Base-by-base conservation (phyloP, 2,329 filamentous ascomycete genomes). In the Fusarium nanum region DNA sequence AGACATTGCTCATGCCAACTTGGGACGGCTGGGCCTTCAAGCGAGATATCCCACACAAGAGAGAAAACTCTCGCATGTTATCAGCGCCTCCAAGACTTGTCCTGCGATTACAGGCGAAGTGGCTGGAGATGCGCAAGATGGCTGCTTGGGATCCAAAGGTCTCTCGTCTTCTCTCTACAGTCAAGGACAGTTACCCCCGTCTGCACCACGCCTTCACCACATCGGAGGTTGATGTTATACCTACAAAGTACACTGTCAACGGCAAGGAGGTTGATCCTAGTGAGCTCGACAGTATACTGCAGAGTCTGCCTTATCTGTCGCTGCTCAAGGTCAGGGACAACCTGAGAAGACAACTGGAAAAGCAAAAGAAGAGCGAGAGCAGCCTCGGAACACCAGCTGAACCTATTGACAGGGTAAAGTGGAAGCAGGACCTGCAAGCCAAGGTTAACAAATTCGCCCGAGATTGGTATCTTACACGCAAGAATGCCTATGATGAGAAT, bases 1-100 rank as follows among this genome's bases (percentile, higher is more conserved):
- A 98, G 81, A 81, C 84, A 27, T 88, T 89, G 64, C 89, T 98
- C 58, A 97, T 97, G 87, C 85, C 87, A 2, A 84, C 87, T 34
- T 97, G 94, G 87, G 87, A 87, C 13, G 93, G 93, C 25, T 98
- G 94, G 93, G 71, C 64, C 16, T 70, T 73, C 20, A 32, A 67
- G 8, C 60, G 72, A 42, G 56, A 45, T 8, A 58, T 57, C 11
- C 18, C 62, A 48, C 82, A 82, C 27, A 78, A 81, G 25, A 70
- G 79, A 47, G 81, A 80, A 44, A 73, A 77, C 48, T 77, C 81
- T 40, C 80, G 76, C 30, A 60, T 75, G 47, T 66, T 81, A 18
- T 67, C 73, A 25, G 73, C 80, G 6, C 75, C 79, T 48, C 73
- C 72, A n/a, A 60, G 68, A 46, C 85, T 87, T 6, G 77, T 89